Base-by-base conservation (phyloP, 2,329 filamentous ascomycete species). In the Cercospora berteroae region DNA sequence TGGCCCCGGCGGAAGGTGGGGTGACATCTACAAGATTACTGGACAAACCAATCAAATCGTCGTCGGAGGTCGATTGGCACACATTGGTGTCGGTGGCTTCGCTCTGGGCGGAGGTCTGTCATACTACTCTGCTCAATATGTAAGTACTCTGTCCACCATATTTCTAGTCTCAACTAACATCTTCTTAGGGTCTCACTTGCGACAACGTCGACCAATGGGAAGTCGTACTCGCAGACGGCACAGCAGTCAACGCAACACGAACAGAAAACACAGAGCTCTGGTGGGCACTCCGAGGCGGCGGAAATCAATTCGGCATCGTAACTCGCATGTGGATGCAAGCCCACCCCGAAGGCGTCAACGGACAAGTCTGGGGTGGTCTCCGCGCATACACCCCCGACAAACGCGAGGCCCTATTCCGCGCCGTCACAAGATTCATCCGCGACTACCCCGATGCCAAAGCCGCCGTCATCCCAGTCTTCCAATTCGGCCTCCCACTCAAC, bases 211-310 rank as follows among this genome's bases (percentile, higher is more conserved):
- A 67, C 48, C 64, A 67, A 29, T 70, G 61, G 44, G 64, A 72
- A 88, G 78, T 87, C 48, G 85, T 88, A 3, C 79, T 87, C 1
- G 81, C 83, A 20, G 80, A 83, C 68, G 82, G 84, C 12, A 76
- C 77, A 7, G 80, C 86, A 55, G 77, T 84, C 59, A 81, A 80
- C 9, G 85, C 81, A 3, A 83, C 80, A n/a, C 71, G 73, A 7
- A 73, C 72, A 1, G 74, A 76, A 4, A 75, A 87, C 67, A 69
- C 80, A 0, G 85, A 87, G 62, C 78, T 88, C 13, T 87, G 79
- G 75, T 78, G 78, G 67, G 83, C 82, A 0, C 80, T 88, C 5
- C 83, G 83, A 66, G 86, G 85, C 9, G 71, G 70, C 18, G 85
- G 83, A n/a, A 86, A 83, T 76, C 86, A 86, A 74, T 73, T 70